A percentile compares a stretch with the other conserved stretches of the same genome.
Evolutionary conservation across 495 filamentous ascomycete genomes (phyloP).

Genomic region (Usnea hakonensis): DNA sequence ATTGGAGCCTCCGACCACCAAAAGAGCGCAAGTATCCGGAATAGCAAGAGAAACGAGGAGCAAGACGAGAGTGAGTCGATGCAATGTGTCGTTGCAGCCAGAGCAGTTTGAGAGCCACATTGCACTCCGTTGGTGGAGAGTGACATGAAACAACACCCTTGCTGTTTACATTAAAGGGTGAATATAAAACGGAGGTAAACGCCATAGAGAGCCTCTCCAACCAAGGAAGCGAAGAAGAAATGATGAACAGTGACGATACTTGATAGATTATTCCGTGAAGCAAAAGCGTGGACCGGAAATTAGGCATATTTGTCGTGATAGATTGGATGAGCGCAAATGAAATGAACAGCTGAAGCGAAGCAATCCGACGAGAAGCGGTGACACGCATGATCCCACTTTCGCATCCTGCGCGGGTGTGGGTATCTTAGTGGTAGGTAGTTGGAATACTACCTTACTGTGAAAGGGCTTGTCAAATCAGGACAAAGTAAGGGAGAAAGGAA

Average conservation of each 20-base stretch:
- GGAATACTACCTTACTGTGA: no score
- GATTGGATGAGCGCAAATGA: conserved; percentile 4
- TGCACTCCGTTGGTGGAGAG: conserved; percentile 8
- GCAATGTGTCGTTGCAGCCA: conserved; percentile 1
- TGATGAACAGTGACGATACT: background rate
- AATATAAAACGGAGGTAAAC: background rate
- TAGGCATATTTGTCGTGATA: background rate
- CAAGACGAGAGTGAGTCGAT: conserved; percentile 8
- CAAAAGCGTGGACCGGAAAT: conserved; percentile 8
- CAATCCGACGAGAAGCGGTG: conserved; percentile 2
- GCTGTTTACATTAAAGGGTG: conserved; percentile 7
- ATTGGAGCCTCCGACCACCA: conserved; percentile 44
- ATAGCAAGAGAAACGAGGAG: conserved; percentile 9
- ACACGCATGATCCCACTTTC: background rate
- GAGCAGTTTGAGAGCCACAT: conserved; percentile 2
- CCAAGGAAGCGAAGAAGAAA: background rate
- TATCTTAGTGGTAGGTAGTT: no score
- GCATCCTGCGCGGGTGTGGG: background rate
- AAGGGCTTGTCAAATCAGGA: conserved; percentile 10
- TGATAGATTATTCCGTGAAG: background rate
- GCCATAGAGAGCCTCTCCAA: background rate
- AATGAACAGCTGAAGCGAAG: conserved; percentile 7
- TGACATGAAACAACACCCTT: conserved; percentile 8
- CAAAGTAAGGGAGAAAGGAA: no score
- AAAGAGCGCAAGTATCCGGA: conserved; percentile 19